A percentile compares a stretch with the other conserved stretches of the same genome.
Conservation (phyloP, 148 eudicot genomes). For the Cornus florida region DNA sequence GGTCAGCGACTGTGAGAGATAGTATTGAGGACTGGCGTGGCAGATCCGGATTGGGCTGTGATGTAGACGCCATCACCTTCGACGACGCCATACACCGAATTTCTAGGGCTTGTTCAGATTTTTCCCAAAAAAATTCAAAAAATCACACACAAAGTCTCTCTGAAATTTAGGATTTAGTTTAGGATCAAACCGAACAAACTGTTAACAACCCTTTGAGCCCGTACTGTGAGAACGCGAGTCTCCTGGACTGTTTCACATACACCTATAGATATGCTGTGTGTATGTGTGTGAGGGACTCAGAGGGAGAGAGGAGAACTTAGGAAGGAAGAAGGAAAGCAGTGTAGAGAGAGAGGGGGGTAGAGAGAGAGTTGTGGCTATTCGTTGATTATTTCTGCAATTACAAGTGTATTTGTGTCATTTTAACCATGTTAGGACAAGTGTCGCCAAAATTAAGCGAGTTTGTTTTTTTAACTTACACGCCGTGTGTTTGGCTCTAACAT, state of each 20-base stretch:
- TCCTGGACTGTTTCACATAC: constrained; percentile 1
- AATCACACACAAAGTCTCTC: background rate
- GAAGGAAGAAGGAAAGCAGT: background rate
- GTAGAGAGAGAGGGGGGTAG: background rate
- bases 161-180: background rate
- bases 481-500: no score
- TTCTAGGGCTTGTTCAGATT: constrained; percentile 19
- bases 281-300: background rate
- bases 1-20: constrained; percentile 17
- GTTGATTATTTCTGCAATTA: background rate
- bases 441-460: no score
- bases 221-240: background rate
- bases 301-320: background rate
- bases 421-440: background rate
- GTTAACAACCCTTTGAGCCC: background rate
- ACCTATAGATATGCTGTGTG: background rate
- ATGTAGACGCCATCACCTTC: constrained; percentile 51
- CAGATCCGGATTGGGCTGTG: constrained; percentile 52
- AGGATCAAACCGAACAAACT: background rate
- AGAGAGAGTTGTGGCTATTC: background rate
- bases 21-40: constrained; percentile 34
- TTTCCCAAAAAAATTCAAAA: background rate
- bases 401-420: background rate
- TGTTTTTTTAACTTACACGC: no score
- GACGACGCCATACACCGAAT: constrained; percentile 41